Conservation (phyloP, 108 stramenopile genomes). For the Fragilariopsis cylindrus region DNA sequence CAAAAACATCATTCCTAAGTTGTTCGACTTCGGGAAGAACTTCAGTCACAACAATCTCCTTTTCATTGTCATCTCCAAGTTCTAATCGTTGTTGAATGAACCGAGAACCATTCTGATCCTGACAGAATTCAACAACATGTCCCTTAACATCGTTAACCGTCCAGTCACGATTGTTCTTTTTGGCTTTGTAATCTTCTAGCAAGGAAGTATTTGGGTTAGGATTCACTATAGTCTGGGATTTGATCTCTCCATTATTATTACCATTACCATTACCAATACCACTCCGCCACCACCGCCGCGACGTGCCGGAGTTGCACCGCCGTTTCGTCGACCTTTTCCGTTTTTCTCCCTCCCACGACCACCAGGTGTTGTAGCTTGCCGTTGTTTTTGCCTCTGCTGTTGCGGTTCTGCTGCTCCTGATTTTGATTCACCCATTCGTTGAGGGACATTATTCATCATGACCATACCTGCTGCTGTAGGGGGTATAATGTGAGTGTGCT, state of each 20-base stretch:
- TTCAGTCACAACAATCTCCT: conserved; percentile 83
- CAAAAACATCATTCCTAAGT: conserved; percentile 90
- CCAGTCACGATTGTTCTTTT: conserved; percentile 78
- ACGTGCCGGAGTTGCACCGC: conserved; percentile 15
- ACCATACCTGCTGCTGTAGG: background rate
- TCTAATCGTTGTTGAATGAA: conserved; percentile 97
- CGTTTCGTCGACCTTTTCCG: conserved; percentile 25
- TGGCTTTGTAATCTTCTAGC: conserved; percentile 71
- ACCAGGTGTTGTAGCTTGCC: background rate
- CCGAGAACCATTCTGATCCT: conserved; percentile 97
- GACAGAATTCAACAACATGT: conserved; percentile 90
- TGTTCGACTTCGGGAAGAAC: conserved; percentile 74
- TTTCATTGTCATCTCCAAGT: conserved; percentile 75
- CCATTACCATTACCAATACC: background rate
- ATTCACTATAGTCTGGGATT: background rate
- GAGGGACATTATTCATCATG: background rate
- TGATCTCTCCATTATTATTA: conserved; percentile 2
- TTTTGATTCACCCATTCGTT: background rate
- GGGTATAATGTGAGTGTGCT: background rate
- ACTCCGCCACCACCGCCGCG: conserved; percentile 15
- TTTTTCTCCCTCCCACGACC: conserved; percentile 28
- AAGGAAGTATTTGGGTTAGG: conserved; percentile 33
- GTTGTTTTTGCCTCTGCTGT: conserved; percentile 19
- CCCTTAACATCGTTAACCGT: conserved; percentile 68
- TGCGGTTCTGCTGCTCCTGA: conserved; percentile 3